Evolutionary conservation across 352 stramenopile genomes (phyloP).

Genomic region (Phytophthora podocarpi): DNA sequence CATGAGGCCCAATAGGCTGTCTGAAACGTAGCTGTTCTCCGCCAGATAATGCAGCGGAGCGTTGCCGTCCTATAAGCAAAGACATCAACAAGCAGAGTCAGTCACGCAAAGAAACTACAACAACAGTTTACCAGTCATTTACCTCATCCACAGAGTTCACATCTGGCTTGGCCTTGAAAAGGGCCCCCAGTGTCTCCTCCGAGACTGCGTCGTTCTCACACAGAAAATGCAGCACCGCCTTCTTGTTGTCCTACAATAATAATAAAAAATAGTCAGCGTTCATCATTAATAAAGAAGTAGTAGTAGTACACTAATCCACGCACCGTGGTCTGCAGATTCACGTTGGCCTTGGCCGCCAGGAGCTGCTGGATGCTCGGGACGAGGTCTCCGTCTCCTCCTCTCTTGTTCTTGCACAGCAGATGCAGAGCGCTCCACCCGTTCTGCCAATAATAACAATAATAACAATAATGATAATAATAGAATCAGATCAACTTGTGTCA

Average conservation of each 20-base stretch:
- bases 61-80: constrained; percentile 58
- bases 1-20: constrained; percentile 44
- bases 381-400: constrained; percentile 40
- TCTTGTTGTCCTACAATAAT: constrained; percentile 47
- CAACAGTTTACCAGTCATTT: background rate
- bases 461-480: too few relatives aligned
- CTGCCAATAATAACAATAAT: constrained; percentile 37
- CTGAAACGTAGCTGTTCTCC: constrained; percentile 51
- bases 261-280: background rate
- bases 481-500: background rate
- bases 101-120: background rate
- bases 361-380: constrained; percentile 47
- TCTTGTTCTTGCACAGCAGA: constrained; percentile 71
- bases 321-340: constrained; percentile 48
- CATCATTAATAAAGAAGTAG: background rate
- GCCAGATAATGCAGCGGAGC: constrained; percentile 64
- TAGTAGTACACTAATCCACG: background rate
- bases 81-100: background rate
- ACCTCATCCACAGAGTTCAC: constrained; percentile 60
- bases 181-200: constrained; percentile 31
- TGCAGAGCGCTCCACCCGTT: constrained; percentile 72
- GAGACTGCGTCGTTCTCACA: constrained; percentile 74
- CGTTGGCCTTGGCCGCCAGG: constrained; percentile 39
- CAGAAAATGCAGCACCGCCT: constrained; percentile 71
- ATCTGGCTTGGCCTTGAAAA: constrained; percentile 49